These are phyloP conservation scores for Amanita rubescens DNA, from an alignment of 768 basidiomycete species.

Conservation along the genomic window DNA sequence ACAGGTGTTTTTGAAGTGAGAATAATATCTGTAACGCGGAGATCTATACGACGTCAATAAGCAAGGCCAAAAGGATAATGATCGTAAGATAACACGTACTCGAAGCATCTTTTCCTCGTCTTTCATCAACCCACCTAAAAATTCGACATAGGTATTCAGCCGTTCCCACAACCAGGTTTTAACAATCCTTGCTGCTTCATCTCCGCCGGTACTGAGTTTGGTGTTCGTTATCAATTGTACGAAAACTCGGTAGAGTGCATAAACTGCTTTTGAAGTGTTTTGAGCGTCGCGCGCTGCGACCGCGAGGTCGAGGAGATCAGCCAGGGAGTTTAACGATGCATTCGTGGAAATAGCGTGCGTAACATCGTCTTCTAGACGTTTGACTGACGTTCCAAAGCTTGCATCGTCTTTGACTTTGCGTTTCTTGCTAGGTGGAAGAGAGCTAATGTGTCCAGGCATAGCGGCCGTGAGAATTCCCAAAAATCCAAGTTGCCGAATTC, in stretches of 20 bases:
- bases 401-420: constrained; percentile 33
- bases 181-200: constrained; percentile 56
- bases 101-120: constrained; percentile 70
- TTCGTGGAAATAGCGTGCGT: constrained; percentile 44
- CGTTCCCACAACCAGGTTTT: constrained; percentile 77
- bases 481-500: background rate
- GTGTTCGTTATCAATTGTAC: constrained; percentile 52
- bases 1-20: constrained; percentile 70
- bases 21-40: constrained; percentile 71
- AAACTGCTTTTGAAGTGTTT: constrained; percentile 66
- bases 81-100: constrained; percentile 35
- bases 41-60: constrained; percentile 31
- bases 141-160: constrained; percentile 60
- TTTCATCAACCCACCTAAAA: constrained; percentile 63
- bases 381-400: constrained; percentile 23
- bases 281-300: constrained; percentile 40
- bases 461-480: constrained; percentile 2
- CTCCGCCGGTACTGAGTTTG: constrained; percentile 41
- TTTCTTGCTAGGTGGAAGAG: constrained; percentile 48
- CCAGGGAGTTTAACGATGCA: constrained; percentile 67
- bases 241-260: constrained; percentile 77
- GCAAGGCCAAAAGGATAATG: background rate
- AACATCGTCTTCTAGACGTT: constrained; percentile 48
- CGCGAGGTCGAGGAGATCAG: constrained; percentile 63
- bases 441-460: constrained; percentile 28